These are phyloP conservation scores for Trichoderma brevicompactum DNA, from an alignment of 2,329 filamentous ascomycete species.

Conservation along the genomic window DNA sequence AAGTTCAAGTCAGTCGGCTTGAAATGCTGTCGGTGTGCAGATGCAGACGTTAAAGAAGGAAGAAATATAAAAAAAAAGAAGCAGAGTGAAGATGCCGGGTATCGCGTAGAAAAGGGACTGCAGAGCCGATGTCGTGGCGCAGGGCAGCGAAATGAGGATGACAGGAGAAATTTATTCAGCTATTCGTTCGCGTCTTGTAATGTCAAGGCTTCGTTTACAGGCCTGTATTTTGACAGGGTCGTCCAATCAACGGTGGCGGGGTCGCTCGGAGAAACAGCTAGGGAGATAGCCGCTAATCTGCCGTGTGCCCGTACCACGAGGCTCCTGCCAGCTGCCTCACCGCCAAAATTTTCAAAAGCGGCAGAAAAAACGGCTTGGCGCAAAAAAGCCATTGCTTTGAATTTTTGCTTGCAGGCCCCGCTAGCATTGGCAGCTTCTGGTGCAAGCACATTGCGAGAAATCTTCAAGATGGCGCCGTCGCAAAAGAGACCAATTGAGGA, in stretches of 20 bases:
- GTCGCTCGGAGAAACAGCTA: slow-evolving; percentile 33
- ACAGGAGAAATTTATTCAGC: slow-evolving; percentile 35
- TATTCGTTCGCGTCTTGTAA: slow-evolving; percentile 32
- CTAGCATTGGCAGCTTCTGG: slow-evolving; percentile 28
- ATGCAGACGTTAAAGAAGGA: background rate
- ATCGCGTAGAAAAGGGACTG: slow-evolving; percentile 29
- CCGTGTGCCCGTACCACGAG: background rate
- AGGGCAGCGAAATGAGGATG: slow-evolving; percentile 29
- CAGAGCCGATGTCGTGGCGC: slow-evolving; percentile 23
- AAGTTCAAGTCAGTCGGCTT: slow-evolving; percentile 25
- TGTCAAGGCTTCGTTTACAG: slow-evolving; percentile 29
- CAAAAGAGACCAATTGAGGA: slow-evolving; percentile 58
- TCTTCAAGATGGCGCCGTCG: slow-evolving; percentile 50
- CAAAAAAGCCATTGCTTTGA: slow-evolving; percentile 10
- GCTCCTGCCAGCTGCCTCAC: slow-evolving; percentile 28
- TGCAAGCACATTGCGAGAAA: slow-evolving; percentile 14
- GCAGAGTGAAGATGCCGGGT: slow-evolving; percentile 21
- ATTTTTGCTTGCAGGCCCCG: slow-evolving; percentile 30
- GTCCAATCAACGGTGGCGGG: slow-evolving; percentile 48
- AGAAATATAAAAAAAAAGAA: background rate
- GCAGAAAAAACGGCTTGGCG: slow-evolving; percentile 34
- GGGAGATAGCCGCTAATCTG: slow-evolving; percentile 21
- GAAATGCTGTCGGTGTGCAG: slow-evolving; percentile 1
- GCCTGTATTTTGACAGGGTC: slow-evolving; percentile 35
- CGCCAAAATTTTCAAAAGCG: slow-evolving; percentile 36